Conservation (phyloP, 2,329 filamentous ascomycete species). For the Pseudogymnoascus destructans region DNA sequence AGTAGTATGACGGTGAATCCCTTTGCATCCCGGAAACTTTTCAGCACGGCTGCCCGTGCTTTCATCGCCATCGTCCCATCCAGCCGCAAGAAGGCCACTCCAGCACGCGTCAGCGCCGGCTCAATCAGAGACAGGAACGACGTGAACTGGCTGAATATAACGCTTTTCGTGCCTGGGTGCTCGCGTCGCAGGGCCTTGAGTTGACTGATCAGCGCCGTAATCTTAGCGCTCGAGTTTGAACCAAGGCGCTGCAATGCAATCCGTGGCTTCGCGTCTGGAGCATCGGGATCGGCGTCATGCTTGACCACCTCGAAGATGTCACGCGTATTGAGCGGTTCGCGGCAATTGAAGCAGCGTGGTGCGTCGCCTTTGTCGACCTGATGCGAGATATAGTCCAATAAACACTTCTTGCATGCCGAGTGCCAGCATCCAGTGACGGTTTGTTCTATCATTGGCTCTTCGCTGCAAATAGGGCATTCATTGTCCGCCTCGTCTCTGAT, state of each 20-base stretch:
- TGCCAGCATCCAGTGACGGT: constrained; percentile 96
- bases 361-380: constrained; percentile 63
- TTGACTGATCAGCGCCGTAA: constrained; percentile 63
- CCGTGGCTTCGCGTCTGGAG: constrained; percentile 32
- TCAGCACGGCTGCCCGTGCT: constrained; percentile 62
- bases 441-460: constrained; percentile 92
- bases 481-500: constrained; percentile 80
- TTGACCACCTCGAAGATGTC: constrained; percentile 89
- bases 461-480: constrained; percentile 88
- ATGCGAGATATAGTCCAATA: constrained; percentile 82
- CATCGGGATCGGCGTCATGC: constrained; percentile 49
- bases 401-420: constrained; percentile 84
- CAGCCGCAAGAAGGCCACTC: constrained; percentile 71
- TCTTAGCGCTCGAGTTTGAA: constrained; percentile 70
- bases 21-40: constrained; percentile 50
- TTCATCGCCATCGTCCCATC: constrained; percentile 88
- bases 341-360: constrained; percentile 82
- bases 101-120: constrained; percentile 57
- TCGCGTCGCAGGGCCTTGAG: constrained; percentile 55
- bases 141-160: constrained; percentile 95
- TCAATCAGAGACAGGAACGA: constrained; percentile 89
- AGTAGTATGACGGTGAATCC: constrained; percentile 67
- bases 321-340: constrained; percentile 64
- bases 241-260: constrained; percentile 50
- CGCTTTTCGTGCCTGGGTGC: constrained; percentile 64